phyloP scores from a whole-genome alignment of 495 filamentous ascomycete genomes.

The Penicillium taxi region DNA sequence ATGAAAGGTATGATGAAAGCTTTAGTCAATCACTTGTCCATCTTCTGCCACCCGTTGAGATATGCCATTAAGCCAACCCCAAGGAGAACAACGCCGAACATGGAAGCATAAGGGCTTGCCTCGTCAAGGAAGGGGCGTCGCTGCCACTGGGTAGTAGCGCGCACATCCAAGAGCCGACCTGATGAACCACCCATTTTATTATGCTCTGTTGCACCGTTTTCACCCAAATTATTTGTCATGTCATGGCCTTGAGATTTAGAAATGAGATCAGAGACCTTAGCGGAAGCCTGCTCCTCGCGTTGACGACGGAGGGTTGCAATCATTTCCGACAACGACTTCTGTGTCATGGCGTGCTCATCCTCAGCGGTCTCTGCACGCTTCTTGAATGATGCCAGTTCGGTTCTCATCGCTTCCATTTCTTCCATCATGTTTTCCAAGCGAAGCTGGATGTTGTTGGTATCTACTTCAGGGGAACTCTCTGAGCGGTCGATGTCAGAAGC shows the following conservation, averaged over 20 bases:
- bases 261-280: neutral
- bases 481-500: constrained; percentile 30
- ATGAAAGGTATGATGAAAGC: too few relatives aligned
- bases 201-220: constrained; percentile 7
- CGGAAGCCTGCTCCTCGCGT: constrained; percentile 34
- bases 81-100: constrained; percentile 80
- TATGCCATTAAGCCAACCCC: constrained; percentile 92
- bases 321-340: constrained; percentile 79
- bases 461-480: constrained; percentile 19
- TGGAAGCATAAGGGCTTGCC: constrained; percentile 73
- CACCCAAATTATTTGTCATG: constrained; percentile 1
- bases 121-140: constrained; percentile 46
- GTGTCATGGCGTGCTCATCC: constrained; percentile 55
- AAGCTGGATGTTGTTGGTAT: constrained; percentile 50
- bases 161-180: constrained; percentile 17
- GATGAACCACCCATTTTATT: constrained; percentile 13
- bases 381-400: constrained; percentile 70
- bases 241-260: constrained; percentile 5
- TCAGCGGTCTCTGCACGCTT: constrained; percentile 73
- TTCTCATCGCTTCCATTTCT: constrained; percentile 77
- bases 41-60: constrained; percentile 78
- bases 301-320: constrained; percentile 69
- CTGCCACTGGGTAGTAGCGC: constrained; percentile 32
- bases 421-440: constrained; percentile 70
- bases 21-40: constrained; percentile 47